Base-by-base conservation (phyloP, 345 rosid species). In the Lagerstroemia speciosa region DNA sequence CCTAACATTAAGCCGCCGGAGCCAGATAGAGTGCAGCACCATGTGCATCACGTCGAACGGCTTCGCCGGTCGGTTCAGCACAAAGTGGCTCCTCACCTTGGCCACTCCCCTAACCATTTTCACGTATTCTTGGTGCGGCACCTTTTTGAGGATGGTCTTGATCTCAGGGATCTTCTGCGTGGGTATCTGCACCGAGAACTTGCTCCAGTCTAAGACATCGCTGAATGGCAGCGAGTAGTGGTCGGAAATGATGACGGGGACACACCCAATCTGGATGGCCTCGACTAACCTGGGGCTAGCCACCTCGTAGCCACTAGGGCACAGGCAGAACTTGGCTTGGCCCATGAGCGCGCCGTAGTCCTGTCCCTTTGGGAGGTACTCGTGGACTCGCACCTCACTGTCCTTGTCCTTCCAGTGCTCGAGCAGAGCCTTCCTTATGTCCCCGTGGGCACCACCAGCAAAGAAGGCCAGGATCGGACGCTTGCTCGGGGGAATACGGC, bases 241-340 rank as follows among this genome's bases (percentile, higher is more conserved):
- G 37, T 83, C 79, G 6, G 89, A 81, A 32, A 85, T 76, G 29
- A 85, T 66, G 45, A 83, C 84, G 1, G 87, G 87, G 66, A 85
- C 75, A 62, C 89, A 85, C 20, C 85, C 85, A 2, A 75, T 73
- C 63, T 73, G 64, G 33, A 83, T 79, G 15, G 86, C 70, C 68
- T 80, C 85, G 8, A 79, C 87, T 33, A 81, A 46, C 61, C 87
- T 73, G 3, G 85, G 89, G 61, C 85, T 83, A 11, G 89, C 86
- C 2, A 85, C 89, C 75, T 85, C 86, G 22, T 55, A 82, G 37
- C 89, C 89, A 31, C 89, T 82, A 27, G 86, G 86, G 74, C 89
- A 80, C 11, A 85, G 71, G 70, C 89, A 85, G 62, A 80, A 85
- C 76, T 70, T 80, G 71, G 80, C 75, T 14, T 36, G 73, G 11